phyloP scores from a whole-genome alignment of 345 rosid genomes.

The Heritiera littoralis region DNA sequence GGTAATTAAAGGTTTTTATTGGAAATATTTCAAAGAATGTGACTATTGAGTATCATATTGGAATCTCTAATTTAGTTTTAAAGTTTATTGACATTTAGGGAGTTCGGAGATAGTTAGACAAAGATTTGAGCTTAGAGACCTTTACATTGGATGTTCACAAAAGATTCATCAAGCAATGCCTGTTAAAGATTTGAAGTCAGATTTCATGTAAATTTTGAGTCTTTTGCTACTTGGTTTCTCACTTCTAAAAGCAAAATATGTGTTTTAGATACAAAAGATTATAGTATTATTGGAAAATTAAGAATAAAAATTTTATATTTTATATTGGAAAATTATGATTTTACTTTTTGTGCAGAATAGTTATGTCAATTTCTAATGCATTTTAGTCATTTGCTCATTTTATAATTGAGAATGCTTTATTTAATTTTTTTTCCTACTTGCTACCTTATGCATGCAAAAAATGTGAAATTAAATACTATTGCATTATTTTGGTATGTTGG shows the following conservation, averaged over 20 bases:
- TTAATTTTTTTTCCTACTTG: neutral
- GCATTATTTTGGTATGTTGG: neutral
- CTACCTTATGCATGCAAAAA: neutral
- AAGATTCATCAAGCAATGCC: constrained; percentile 64
- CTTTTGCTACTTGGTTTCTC: neutral
- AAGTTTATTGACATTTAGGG: constrained; percentile 80
- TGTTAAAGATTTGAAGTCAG: too few relatives aligned
- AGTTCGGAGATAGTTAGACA: constrained; percentile 80
- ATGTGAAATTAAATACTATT: neutral
- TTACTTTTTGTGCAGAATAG: neutral
- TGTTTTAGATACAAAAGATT: neutral
- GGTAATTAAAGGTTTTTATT: too few relatives aligned
- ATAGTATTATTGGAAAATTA: neutral
- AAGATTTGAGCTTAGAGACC: constrained; percentile 66
- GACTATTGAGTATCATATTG: too few relatives aligned
- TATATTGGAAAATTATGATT: neutral
- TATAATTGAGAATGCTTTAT: neutral
- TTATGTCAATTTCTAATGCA: neutral
- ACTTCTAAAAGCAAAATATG: neutral
- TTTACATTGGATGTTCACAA: constrained; percentile 75
- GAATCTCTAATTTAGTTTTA: too few relatives aligned
- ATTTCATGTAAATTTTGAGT: neutral
- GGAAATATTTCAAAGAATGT: too few relatives aligned
- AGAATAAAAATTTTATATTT: neutral
- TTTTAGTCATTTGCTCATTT: neutral